These are phyloP conservation scores for Bruguiera parviflora DNA, from an alignment of 345 rosid species.

Conservation along the genomic window DNA sequence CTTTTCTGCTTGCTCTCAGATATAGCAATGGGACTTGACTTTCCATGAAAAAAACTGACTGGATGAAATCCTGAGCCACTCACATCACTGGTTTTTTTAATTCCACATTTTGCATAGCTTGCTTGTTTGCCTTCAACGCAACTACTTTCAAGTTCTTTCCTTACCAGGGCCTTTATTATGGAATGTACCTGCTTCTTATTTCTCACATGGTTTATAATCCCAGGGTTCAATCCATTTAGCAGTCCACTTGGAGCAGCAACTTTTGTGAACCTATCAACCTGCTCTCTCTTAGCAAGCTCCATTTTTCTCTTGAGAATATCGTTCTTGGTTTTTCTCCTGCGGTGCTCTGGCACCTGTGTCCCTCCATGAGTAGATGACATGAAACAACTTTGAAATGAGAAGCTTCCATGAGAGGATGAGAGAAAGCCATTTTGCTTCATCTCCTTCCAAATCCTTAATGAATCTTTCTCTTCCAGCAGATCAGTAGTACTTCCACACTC, in stretches of 20 bases:
- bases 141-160: slow-evolving; percentile 36
- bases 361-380: slow-evolving; percentile 51
- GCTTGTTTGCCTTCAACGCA: slow-evolving; percentile 25
- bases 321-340: slow-evolving; percentile 53
- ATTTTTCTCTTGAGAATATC: slow-evolving; percentile 55
- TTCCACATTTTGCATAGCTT: slow-evolving; percentile 32
- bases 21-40: slow-evolving; percentile 27
- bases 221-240: slow-evolving; percentile 79
- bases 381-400: slow-evolving; percentile 37
- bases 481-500: slow-evolving; percentile 71
- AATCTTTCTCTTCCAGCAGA: slow-evolving; percentile 48
- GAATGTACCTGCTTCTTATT: slow-evolving; percentile 87
- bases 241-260: slow-evolving; percentile 93
- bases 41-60: slow-evolving; percentile 27
- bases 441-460: slow-evolving; percentile 69
- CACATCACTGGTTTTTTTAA: slow-evolving; percentile 21
- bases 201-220: slow-evolving; percentile 88
- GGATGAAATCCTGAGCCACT: slow-evolving; percentile 30
- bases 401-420: slow-evolving; percentile 64
- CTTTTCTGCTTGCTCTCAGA: slow-evolving; percentile 26
- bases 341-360: slow-evolving; percentile 62
- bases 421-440: slow-evolving; percentile 92
- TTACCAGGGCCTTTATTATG: slow-evolving; percentile 71
- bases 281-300: slow-evolving; percentile 72
- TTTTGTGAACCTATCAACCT: slow-evolving; percentile 70